A percentile compares a stretch with the other conserved stretches of the same genome.
These are phyloP conservation scores for Rhizophagus prolifer DNA, from an alignment of 192 early-diverging fungal species.

Conservation along the genomic window DNA sequence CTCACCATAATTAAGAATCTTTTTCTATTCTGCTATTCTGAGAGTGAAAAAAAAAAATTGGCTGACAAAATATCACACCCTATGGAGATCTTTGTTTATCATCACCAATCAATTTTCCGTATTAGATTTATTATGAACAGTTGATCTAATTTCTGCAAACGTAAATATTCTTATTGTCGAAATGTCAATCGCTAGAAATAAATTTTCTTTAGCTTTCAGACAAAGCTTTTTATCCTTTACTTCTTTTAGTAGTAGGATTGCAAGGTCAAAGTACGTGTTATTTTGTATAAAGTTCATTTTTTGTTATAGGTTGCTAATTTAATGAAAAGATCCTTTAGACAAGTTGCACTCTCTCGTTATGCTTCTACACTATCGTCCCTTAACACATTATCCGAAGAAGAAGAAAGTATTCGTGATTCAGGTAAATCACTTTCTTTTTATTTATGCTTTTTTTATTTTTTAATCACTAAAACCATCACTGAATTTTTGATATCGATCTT, in stretches of 20 bases:
- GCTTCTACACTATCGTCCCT: constrained; percentile 58
- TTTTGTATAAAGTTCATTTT: background rate
- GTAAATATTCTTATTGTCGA: background rate
- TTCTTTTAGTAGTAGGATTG: background rate
- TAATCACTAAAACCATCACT: background rate
- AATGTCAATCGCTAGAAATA: background rate
- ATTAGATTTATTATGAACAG: too few species aligned
- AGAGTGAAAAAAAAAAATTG: too few species aligned
- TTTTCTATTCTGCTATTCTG: too few species aligned
- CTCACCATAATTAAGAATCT: background rate
- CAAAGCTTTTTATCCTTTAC: background rate
- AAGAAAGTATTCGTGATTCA: constrained; percentile 78
- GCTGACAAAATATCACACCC: too few species aligned
- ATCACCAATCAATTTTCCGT: too few species aligned
- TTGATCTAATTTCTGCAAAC: too few species aligned
- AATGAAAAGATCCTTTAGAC: background rate
- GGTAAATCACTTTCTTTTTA: constrained; percentile 44
- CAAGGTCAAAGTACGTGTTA: background rate
- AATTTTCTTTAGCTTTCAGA: background rate
- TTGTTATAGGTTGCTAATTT: background rate
- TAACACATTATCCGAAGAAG: constrained; percentile 83
- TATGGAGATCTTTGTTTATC: too few species aligned
- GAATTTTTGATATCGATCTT: background rate
- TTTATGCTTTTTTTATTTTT: background rate
- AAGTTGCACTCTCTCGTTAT: constrained; percentile 1